Conservation (phyloP, 2,329 filamentous ascomycete genomes). For the Claviceps sp. region DNA sequence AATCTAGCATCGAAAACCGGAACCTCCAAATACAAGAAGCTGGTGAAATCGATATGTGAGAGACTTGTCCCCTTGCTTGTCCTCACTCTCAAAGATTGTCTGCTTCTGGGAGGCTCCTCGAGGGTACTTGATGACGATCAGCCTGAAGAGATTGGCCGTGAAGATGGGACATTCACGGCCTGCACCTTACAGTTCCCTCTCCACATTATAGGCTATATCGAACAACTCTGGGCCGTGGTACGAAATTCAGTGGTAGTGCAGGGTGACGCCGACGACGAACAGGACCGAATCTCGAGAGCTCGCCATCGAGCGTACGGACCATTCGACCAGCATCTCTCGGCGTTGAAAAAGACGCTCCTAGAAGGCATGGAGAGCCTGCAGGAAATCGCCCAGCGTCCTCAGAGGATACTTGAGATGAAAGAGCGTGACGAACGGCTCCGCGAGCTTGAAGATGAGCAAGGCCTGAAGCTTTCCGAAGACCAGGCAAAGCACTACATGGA, state of each 20-base stretch:
- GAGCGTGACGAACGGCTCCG: background rate
- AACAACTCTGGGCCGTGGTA: slow-evolving; percentile 1
- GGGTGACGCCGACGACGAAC: background rate
- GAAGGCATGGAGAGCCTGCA: background rate
- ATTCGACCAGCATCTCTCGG: background rate
- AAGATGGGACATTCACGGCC: slow-evolving; percentile 3
- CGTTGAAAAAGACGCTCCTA: background rate
- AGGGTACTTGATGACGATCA: background rate
- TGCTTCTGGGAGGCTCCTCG: slow-evolving; percentile 10
- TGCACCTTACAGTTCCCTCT: slow-evolving; percentile 6
- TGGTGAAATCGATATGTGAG: slow-evolving; percentile 7
- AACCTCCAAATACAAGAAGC: background rate
- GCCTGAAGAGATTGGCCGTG: background rate
- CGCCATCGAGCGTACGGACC: background rate
- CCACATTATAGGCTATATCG: background rate
- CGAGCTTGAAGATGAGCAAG: slow-evolving; percentile 3
- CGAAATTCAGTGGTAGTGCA: background rate
- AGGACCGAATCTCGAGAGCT: background rate
- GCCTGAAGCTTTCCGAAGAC: background rate
- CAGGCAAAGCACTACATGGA: slow-evolving; percentile 6
- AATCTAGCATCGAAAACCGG: background rate
- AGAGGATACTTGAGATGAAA: background rate
- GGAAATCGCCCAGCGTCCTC: background rate
- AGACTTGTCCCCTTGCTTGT: slow-evolving; percentile 15
- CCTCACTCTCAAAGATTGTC: slow-evolving; percentile 10